These are phyloP conservation scores for Phytophthora rubi DNA, from an alignment of 352 stramenopile genomes.

Conservation along the genomic window DNA sequence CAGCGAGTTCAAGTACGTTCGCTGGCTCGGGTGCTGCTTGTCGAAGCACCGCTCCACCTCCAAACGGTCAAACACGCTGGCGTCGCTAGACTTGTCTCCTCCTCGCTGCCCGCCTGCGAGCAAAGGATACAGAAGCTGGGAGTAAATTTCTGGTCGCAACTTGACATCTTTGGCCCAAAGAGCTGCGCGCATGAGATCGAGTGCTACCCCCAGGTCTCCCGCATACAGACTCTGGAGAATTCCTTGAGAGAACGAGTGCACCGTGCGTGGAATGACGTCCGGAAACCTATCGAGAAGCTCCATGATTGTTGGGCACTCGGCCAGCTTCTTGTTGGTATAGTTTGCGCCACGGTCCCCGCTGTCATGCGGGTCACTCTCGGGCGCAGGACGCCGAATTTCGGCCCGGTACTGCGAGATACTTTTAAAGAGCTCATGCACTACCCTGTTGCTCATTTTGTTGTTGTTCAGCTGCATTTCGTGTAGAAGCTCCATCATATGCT, in stretches of 20 bases:
- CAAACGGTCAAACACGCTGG: conserved; percentile 51
- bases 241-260: conserved; percentile 55
- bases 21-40: conserved; percentile 46
- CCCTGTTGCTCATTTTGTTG: conserved; percentile 52
- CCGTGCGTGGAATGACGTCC: conserved; percentile 55
- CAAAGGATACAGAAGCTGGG: conserved; percentile 69
- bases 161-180: conserved; percentile 47
- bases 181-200: conserved; percentile 55
- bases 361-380: not conserved
- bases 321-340: conserved; percentile 36
- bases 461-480: conserved; percentile 80
- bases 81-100: conserved; percentile 31
- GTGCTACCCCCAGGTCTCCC: conserved; percentile 54
- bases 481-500: conserved; percentile 77
- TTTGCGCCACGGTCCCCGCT: not conserved
- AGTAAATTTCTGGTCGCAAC: conserved; percentile 65
- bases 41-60: conserved; percentile 75
- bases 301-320: conserved; percentile 57
- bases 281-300: conserved; percentile 64
- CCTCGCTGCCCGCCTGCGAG: conserved; percentile 43
- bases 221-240: conserved; percentile 56
- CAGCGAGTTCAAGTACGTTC: conserved; percentile 54
- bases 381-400: conserved; percentile 7
- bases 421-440: conserved; percentile 54
- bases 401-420: conserved; percentile 63